Base-by-base conservation (phyloP, 2,329 filamentous ascomycete genomes). In the Aspergillus sergii region DNA sequence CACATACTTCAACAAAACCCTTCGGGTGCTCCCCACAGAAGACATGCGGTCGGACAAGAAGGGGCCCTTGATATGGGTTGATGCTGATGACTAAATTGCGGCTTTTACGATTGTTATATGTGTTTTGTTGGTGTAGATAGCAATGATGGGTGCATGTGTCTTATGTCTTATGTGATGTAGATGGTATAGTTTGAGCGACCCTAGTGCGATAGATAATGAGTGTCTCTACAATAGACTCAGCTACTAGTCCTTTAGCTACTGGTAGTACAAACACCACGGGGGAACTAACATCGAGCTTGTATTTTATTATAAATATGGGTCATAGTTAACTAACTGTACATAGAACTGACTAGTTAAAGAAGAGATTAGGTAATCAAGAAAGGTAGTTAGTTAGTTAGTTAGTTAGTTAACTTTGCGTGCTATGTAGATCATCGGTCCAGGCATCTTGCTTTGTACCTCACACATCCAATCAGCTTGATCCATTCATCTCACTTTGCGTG, bases 1-100 rank as follows among this genome's bases (percentile, higher is more conserved):
- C 81, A 90, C 91, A 71, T 96, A 97, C 72, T 98, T 97, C 78
- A 93, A 96, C 76, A 97, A 97, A 83, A 89, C 91, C 48, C 78
- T 98, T 64, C 88, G 90, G 66, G 89, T 97, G 28, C 87, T 93
- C 64, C 89, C 92, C 2, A 94, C 91, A 0, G 91, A 90, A 73
- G 91, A 89, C 26, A 89, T 83, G 77, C 80, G 79, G 65, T 76
- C 72, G 64, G 85, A 87, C 64, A 86, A 86, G 74, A 85, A 84
- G 64, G 83, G 83, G 0, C 71, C 80, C 30, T 64, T 78, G 64
- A 70, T 82, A 16, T 81, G 79, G 79, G 76, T 81, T 60, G 79
- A 81, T 69, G 75, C 75, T 48, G 75, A 79, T 28, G 74, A 77
- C 63, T 77, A 71, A 63, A 64, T 26, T 9, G 30, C 28, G 12